Evolutionary conservation across 2,329 filamentous ascomycete species (phyloP).

Genomic region (Coniochaeta pulveracea): DNA sequence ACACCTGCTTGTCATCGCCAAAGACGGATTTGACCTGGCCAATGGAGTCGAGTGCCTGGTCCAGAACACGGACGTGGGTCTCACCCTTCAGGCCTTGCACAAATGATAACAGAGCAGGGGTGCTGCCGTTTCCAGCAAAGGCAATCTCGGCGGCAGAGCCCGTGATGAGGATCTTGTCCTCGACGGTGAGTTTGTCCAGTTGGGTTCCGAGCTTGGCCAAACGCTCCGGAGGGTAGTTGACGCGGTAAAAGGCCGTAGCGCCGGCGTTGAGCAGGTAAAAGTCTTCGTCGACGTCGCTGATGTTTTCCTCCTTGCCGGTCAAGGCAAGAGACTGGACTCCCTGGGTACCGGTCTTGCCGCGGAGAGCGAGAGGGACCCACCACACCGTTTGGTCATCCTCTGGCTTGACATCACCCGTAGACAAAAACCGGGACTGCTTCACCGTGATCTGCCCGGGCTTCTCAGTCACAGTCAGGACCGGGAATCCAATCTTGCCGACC

Average conservation of each 20-base stretch:
- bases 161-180: conserved; percentile 88
- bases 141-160: conserved; percentile 85
- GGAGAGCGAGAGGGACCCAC: conserved; percentile 88
- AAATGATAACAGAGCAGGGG: conserved; percentile 70
- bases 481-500: conserved; percentile 94
- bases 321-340: conserved; percentile 57
- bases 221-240: conserved; percentile 81
- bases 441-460: conserved; percentile 72
- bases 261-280: conserved; percentile 95
- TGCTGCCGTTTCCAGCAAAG: conserved; percentile 74
- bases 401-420: conserved; percentile 79
- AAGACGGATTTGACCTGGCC: conserved; percentile 76
- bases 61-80: conserved; percentile 80
- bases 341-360: conserved; percentile 57
- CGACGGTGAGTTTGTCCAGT: conserved; percentile 62
- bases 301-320: conserved; percentile 63
- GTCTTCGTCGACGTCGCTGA: conserved; percentile 60
- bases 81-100: conserved; percentile 76
- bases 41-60: conserved; percentile 69
- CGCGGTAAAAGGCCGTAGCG: conserved; percentile 80
- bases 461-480: conserved; percentile 77
- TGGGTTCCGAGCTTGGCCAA: conserved; percentile 70
- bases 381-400: conserved; percentile 87
- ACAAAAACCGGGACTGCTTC: conserved; percentile 81
- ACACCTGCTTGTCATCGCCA: conserved; percentile 59